Conservation (phyloP, 2,329 filamentous ascomycete genomes). For the Penicillium digitatum region DNA sequence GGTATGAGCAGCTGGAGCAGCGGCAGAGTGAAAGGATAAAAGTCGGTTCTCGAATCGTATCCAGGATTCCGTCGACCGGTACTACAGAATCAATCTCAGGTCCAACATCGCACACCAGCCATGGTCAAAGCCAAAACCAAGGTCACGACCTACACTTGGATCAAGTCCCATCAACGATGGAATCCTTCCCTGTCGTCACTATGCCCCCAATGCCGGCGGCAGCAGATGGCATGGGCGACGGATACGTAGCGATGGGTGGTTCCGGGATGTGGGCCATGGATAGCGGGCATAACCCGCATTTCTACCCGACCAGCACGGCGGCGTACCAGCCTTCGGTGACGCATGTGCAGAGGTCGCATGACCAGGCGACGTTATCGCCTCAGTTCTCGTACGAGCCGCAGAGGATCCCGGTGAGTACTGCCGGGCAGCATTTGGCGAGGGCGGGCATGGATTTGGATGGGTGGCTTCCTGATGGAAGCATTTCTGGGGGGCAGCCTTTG, state of each 20-base stretch:
- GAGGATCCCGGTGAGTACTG: constrained; percentile 10
- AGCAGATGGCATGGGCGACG: constrained; percentile 19
- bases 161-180: constrained; percentile 5
- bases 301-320: constrained; percentile 10
- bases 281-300: constrained; percentile 3
- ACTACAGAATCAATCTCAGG: constrained; percentile 5
- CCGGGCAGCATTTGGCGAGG: constrained; percentile 15
- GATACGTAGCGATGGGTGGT: constrained; percentile 22
- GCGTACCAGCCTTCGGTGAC: constrained; percentile 21
- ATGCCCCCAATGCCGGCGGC: constrained; percentile 16
- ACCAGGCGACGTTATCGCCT: constrained; percentile 15
- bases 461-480: constrained; percentile 30
- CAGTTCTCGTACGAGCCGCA: constrained; percentile 25
- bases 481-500: constrained; percentile 28
- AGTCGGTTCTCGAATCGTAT: constrained; percentile 6
- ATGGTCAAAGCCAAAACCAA: background rate
- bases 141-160: background rate
- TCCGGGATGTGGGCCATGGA: constrained; percentile 25
- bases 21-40: constrained; percentile 14
- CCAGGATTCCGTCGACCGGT: constrained; percentile 16
- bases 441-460: constrained; percentile 31
- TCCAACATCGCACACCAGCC: background rate
- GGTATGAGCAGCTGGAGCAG: constrained; percentile 31
- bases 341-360: constrained; percentile 17
- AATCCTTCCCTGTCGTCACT: constrained; percentile 16